phyloP scores from a whole-genome alignment of 2,329 filamentous ascomycete species.

The Aspergillus oerlinghausenensis region DNA sequence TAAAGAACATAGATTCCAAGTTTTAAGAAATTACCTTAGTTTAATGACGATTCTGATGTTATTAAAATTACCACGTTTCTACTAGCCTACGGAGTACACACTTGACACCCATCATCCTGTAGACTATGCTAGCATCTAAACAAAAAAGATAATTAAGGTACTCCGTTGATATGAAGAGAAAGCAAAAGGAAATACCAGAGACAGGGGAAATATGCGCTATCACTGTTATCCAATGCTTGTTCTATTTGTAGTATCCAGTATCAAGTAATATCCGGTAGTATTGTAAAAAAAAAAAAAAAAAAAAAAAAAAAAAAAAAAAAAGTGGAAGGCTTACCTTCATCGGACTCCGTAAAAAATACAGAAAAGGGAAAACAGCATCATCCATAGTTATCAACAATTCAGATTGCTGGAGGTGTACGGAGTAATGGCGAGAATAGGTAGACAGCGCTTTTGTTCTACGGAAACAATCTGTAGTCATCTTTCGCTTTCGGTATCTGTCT shows the following conservation, averaged over 20 bases:
- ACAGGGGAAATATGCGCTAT: background rate
- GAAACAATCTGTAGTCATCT: slow-evolving; percentile 1
- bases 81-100: too few species aligned
- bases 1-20: background rate
- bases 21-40: background rate
- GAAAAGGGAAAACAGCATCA: too few species aligned
- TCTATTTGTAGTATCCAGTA: background rate
- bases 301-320: background rate
- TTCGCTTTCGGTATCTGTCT: slow-evolving; percentile 11
- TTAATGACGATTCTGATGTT: background rate
- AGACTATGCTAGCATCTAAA: background rate
- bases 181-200: background rate
- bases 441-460: slow-evolving; percentile 1
- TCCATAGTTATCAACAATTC: too few species aligned
- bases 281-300: background rate
- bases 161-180: background rate
- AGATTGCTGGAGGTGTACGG: too few species aligned
- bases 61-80: background rate
- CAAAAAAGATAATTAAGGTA: background rate
- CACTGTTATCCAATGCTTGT: background rate
- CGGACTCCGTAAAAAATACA: too few species aligned
- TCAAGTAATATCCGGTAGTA: too few species aligned
- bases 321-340: too few species aligned
- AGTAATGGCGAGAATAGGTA: slow-evolving; percentile 3
- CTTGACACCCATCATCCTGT: background rate